Base-by-base conservation (phyloP, 345 rosid genomes). In the Pugionium cornutum region DNA sequence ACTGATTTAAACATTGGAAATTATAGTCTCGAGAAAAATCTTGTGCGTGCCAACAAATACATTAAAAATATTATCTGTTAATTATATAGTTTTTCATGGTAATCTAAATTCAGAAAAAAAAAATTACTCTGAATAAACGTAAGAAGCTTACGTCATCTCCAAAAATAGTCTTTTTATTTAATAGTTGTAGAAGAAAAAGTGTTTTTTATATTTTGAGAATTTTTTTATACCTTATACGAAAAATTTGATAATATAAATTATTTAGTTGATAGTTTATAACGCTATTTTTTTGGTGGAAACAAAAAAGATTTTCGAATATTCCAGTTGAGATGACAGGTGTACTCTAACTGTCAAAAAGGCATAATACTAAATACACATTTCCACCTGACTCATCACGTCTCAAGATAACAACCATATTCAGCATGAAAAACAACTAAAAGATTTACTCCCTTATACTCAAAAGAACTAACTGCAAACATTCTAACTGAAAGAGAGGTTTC, bases 261-360 rank as follows among this genome's bases (percentile, higher is more conserved):
- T 18, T 18, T 18, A 18, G 18, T 18, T 18, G 18, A 18, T 18
- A 18, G 18, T 18, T 18, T 18, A 33, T 26, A 26, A 53, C 2
- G n/a, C 31, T 44, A 34, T 18, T 18, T 18, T 32, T 49, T 64
- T 51, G 30, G 34, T 42, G 65, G 3, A 42, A 39, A 39, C 3
- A 39, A 34, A 25, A 49, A 39, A 28, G 5, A 57, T 28, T 57
- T 34, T 4, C 1, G 5, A 67, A 48, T 55, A 57, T 67, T 57
- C 45, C 59, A 58, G 47, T 43, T 37, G 62, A 45, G 27, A 55
- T 44, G 47, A 29, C 48, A 57, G 67, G 48, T 36, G 56, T 53
- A 44, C 36, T 53, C 68, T 39, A 62, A 70, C 62, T 62, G 75
- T 70, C 68, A 70, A 44, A 10, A 18, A 18, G 18, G 25, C 44